Conservation (phyloP, 257 asterid genomes). For the Nicotiana attenuata region DNA sequence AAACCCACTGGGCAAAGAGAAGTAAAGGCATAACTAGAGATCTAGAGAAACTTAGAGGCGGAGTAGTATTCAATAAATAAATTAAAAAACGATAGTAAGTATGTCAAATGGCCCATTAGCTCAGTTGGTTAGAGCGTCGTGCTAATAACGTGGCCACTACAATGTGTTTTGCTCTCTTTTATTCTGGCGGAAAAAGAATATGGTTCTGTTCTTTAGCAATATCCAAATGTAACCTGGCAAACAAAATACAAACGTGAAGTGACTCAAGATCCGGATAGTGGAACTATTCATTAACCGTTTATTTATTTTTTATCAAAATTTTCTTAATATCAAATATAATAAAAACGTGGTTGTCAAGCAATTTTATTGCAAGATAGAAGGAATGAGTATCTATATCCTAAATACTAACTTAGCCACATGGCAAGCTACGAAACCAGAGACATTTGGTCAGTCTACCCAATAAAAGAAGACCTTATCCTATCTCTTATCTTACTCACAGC, state of each 20-base stretch:
- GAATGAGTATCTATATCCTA: slow-evolving; percentile 12
- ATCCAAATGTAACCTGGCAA: not conserved
- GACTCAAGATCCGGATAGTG: not conserved
- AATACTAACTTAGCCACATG: slow-evolving; percentile 38
- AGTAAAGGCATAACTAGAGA: too few species aligned
- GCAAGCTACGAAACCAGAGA: slow-evolving; percentile 26
- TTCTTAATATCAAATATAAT: not conserved
- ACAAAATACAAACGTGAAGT: not conserved
- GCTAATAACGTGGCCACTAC: too few species aligned
- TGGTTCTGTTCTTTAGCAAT: not conserved
- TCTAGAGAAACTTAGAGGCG: too few species aligned
- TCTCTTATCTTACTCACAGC: slow-evolving; percentile 49
- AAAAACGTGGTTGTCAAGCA: slow-evolving; percentile 11
- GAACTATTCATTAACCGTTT: not conserved
- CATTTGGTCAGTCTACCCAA: slow-evolving; percentile 33
- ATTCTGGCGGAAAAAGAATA: too few species aligned
- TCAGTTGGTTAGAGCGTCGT: slow-evolving; percentile 28
- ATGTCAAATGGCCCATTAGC: slow-evolving; percentile 15
- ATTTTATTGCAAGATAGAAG: slow-evolving; percentile 12
- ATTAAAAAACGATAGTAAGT: too few species aligned
- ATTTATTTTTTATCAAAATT: not conserved
- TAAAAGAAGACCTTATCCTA: slow-evolving; percentile 60
- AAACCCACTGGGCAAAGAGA: too few species aligned
- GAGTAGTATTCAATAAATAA: too few species aligned
- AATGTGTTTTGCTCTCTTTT: too few species aligned